phyloP scores from a whole-genome alignment of 2,329 filamentous ascomycete species.

The Phialemoniopsis sp. region DNA sequence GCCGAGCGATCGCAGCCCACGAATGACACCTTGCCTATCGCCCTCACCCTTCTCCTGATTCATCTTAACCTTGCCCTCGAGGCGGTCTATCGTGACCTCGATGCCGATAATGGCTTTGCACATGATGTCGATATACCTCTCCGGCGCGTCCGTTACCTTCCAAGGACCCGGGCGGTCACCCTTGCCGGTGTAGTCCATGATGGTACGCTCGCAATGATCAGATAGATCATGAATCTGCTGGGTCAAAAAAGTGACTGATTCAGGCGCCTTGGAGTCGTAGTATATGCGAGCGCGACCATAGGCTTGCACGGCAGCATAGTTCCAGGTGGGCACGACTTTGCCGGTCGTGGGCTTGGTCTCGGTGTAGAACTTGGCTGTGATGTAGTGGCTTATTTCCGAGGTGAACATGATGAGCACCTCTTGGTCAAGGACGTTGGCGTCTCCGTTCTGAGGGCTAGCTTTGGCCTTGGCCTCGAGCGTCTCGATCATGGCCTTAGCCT shows the following conservation, averaged over 20 bases:
- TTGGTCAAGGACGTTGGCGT: conserved; percentile 28
- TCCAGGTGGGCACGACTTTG: conserved; percentile 69
- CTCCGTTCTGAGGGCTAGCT: background rate
- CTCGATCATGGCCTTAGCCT: conserved; percentile 57
- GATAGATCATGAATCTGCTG: conserved; percentile 48
- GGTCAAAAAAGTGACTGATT: conserved; percentile 39
- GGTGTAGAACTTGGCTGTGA: conserved; percentile 65
- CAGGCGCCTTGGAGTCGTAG: conserved; percentile 39
- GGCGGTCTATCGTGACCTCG: conserved; percentile 48
- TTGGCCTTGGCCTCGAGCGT: conserved; percentile 21
- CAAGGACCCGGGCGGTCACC: conserved; percentile 31
- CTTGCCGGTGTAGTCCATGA: conserved; percentile 51
- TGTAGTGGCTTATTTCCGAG: conserved; percentile 55
- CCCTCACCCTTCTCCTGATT: conserved; percentile 53
- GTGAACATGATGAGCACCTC: conserved; percentile 64
- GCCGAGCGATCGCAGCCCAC: conserved; percentile 42
- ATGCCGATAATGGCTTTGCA: conserved; percentile 58
- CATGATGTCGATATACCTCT: conserved; percentile 49
- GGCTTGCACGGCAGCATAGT: conserved; percentile 61
- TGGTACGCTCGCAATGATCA: conserved; percentile 39
- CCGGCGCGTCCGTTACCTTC: conserved; percentile 54
- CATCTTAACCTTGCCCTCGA: conserved; percentile 65
- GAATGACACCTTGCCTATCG: conserved; percentile 51
- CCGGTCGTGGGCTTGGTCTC: conserved; percentile 60
- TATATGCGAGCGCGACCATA: conserved; percentile 55